These are phyloP conservation scores for Rhodotorula kratochvilovae DNA, from an alignment of 768 basidiomycete species.

Conservation along the genomic window DNA sequence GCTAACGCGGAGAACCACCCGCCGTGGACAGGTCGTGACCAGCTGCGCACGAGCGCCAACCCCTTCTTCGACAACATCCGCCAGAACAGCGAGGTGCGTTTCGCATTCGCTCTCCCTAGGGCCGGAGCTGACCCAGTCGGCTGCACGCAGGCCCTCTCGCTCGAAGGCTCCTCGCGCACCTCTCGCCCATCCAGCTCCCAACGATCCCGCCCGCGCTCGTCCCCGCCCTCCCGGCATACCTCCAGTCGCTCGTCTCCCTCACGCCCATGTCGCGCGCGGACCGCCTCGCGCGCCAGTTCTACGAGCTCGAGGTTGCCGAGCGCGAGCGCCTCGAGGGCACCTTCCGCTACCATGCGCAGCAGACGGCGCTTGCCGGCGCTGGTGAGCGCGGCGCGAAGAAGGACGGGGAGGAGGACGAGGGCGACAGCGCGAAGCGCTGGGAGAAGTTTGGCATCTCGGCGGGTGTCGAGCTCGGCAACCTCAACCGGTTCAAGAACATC, in stretches of 20 bases:
- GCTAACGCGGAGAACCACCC: not conserved
- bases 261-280: conserved; percentile 53
- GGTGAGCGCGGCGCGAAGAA: not conserved
- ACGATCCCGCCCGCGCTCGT: conserved; percentile 8
- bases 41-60: conserved; percentile 52
- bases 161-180: conserved; percentile 40
- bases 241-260: conserved; percentile 28
- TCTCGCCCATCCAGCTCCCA: conserved; percentile 38
- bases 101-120: not conserved
- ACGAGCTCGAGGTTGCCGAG: conserved; percentile 84
- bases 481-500: conserved; percentile 95
- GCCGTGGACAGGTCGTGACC: not conserved
- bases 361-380: conserved; percentile 45
- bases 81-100: conserved; percentile 47
- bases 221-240: conserved; percentile 34
- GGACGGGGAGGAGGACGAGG: not conserved
- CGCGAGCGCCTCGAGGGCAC: conserved; percentile 81
- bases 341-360: conserved; percentile 81
- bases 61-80: conserved; percentile 91
- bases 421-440: conserved; percentile 25
- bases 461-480: conserved; percentile 86
- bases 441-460: conserved; percentile 90
- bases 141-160: conserved; percentile 33
- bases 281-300: conserved; percentile 84
- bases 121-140: too few species aligned